These are phyloP conservation scores for Ceratobasidium sp. DNA, from an alignment of 1,284 basidiomycete species.

Conservation along the genomic window DNA sequence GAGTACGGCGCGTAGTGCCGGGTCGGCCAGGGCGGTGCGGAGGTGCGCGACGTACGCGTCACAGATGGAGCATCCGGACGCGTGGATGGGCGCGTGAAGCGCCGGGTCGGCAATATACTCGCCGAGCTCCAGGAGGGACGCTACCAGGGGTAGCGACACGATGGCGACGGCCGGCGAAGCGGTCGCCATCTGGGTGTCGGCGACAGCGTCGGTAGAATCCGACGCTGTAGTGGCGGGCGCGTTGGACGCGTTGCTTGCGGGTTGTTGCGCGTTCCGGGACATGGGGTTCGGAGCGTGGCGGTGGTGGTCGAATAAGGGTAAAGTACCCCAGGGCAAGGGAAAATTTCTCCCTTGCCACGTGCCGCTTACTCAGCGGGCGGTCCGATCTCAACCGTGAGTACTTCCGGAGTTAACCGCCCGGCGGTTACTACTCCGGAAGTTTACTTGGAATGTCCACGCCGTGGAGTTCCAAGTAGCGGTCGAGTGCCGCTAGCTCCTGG, in stretches of 20 bases:
- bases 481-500: constrained; percentile 52
- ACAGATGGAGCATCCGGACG: neutral
- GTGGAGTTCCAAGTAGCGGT: constrained; percentile 52
- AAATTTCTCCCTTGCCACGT: neutral
- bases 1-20: neutral
- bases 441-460: constrained; percentile 39
- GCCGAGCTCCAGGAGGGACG: neutral
- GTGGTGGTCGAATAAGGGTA: neutral
- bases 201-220: neutral
- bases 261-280: neutral
- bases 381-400: neutral
- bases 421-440: neutral
- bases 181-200: neutral
- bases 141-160: neutral
- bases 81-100: neutral
- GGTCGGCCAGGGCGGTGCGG: neutral
- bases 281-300: neutral
- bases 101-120: neutral
- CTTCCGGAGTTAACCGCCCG: neutral
- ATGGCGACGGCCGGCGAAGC: neutral
- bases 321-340: neutral
- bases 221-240: neutral
- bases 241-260: neutral
- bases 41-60: neutral
- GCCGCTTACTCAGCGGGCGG: neutral